Evolutionary conservation across 2,329 filamentous ascomycete genomes (phyloP), one percentile per base, ranked within the genome.

Genomic region (Cladophialophora yegresii): DNA sequence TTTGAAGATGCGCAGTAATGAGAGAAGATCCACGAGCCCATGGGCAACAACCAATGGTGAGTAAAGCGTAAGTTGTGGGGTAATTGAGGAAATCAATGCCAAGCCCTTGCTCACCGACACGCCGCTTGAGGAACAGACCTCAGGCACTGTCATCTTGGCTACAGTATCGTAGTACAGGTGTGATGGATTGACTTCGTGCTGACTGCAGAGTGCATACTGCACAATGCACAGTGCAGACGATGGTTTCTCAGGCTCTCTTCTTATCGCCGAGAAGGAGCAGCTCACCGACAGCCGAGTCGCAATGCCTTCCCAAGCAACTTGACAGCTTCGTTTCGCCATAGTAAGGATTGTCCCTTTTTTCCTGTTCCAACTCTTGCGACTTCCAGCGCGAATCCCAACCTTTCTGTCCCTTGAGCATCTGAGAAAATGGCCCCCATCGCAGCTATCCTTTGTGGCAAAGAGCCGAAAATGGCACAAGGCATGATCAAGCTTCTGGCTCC

Each of bases 361-460:
- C 36, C 10, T 20, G 36, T 43, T 6, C 16, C 6, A 6, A 7
- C n/a, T 43, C 36, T 43, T 8, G 13, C 4, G 26, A 28, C 33
- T 36, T 8, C 32, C 32, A 5, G 36, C 16, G 36, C 13, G 36
- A 40, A 16, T n/a, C 36, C 36, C 36, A 43, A 16, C 16, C 13
- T 20, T 9, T 16, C 13, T n/a, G 8, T n/a, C 36, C 7, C 13
- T n/a, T 16, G 13, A 43, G 5, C 8, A 20, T 43, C n/a, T 16
- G 16, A n/a, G 36, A 56, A 40, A n/a, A 68, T 65, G 64, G 58
- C 56, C 30, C 58, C 63, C 8, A 20, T 65, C 23, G 58, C 61
- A 47, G 64, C 64, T 30, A 49, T 69, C 16, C 63, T 69, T 6
- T 69, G 67, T 45, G 67, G 67, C 4, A 64, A 40, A 58, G 45